phyloP scores from a whole-genome alignment of 1,139 yeast species.

The Hyphopichia fennica region DNA sequence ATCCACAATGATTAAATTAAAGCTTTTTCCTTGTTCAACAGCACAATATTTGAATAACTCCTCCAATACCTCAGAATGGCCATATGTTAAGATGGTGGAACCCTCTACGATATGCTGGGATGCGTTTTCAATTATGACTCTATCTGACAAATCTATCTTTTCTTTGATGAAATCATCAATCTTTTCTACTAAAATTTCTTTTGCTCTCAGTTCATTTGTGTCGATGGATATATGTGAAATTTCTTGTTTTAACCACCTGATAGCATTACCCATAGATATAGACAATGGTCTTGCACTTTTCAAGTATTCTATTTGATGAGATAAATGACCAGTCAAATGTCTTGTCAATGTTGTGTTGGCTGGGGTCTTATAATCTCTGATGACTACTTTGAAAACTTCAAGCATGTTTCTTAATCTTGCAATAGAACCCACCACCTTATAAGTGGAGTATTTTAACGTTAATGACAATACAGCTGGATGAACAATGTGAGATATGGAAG shows the following conservation, averaged over 20 bases:
- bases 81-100: slow-evolving; percentile 82
- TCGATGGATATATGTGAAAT: slow-evolving; percentile 78
- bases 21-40: slow-evolving; percentile 57
- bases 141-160: slow-evolving; percentile 80
- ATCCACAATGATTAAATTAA: slow-evolving; percentile 85
- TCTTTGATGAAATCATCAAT: slow-evolving; percentile 85
- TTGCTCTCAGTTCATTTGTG: slow-evolving; percentile 71
- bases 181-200: slow-evolving; percentile 58
- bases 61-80: slow-evolving; percentile 81
- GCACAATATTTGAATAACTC: slow-evolving; percentile 74
- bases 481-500: slow-evolving; percentile 64
- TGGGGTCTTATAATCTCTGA: slow-evolving; percentile 81
- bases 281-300: slow-evolving; percentile 91
- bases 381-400: slow-evolving; percentile 78
- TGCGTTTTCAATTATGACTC: slow-evolving; percentile 80
- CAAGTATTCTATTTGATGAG: slow-evolving; percentile 92
- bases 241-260: slow-evolving; percentile 94
- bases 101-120: slow-evolving; percentile 74
- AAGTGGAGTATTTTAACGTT: slow-evolving; percentile 79
- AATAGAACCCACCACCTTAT: slow-evolving; percentile 85
- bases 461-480: slow-evolving; percentile 85
- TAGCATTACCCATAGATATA: slow-evolving; percentile 96
- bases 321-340: slow-evolving; percentile 82
- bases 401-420: slow-evolving; percentile 85
- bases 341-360: slow-evolving; percentile 81